phyloP scores from a whole-genome alignment of 345 rosid species.

The Acer yangbiense region DNA sequence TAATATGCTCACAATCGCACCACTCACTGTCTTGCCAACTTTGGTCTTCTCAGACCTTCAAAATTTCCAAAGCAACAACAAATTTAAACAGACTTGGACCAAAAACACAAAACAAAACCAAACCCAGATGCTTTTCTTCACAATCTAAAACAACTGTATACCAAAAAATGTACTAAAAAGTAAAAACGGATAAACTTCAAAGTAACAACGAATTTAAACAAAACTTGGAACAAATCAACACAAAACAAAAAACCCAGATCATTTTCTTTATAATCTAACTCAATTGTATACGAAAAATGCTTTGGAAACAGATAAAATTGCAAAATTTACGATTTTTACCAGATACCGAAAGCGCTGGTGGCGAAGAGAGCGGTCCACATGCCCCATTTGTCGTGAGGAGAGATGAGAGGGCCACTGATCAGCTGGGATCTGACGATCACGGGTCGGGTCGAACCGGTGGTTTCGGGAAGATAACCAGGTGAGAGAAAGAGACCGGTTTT shows the following conservation, averaged over 20 bases:
- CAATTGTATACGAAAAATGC: background rate
- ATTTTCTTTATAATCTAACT: background rate
- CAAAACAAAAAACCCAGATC: background rate
- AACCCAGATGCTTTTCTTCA: background rate
- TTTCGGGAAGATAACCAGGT: slow-evolving; percentile 17
- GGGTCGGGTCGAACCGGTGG: slow-evolving; percentile 29
- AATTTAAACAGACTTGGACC: background rate
- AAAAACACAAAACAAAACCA: background rate
- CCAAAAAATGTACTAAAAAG: background rate
- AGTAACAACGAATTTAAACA: background rate
- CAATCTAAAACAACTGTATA: background rate
- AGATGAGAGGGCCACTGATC: slow-evolving; percentile 54
- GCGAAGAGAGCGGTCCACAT: slow-evolving; percentile 85
- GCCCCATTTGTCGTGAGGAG: slow-evolving; percentile 79
- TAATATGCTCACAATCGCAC: slow-evolving; percentile 83
- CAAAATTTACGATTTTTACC: slow-evolving; percentile 40
- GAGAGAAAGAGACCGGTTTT: slow-evolving; percentile 34
- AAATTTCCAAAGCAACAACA: slow-evolving; percentile 13
- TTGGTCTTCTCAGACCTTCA: slow-evolving; percentile 91
- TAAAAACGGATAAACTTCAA: background rate
- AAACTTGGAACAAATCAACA: background rate
- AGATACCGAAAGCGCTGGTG: slow-evolving; percentile 77
- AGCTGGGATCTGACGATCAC: slow-evolving; percentile 56
- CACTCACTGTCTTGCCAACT: slow-evolving; percentile 78
- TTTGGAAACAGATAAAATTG: background rate